Base-by-base conservation (phyloP, 2,329 filamentous ascomycete species). In the Ploettnerulaceae sp. region DNA sequence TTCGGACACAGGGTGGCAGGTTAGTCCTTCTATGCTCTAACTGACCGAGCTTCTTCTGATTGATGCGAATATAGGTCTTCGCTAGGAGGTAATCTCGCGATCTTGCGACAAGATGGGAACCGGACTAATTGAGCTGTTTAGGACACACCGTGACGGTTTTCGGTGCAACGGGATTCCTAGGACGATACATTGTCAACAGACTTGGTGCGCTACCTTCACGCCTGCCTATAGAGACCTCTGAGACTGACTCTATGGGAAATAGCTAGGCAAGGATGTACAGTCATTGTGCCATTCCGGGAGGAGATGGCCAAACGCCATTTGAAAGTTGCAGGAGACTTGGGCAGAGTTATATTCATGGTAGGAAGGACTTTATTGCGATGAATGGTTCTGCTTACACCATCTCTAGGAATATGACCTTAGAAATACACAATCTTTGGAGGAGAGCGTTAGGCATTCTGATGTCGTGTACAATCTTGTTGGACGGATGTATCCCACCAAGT, bases 271-370 rank as follows among this genome's bases (percentile, higher is more conserved):
- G 93, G 93, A 82, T 95, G 89, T 70, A 95, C 86, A 29, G 93
- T 98, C 31, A 81, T 98, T 50, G 70, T 97, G 50, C 93, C 93
- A 39, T 98, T 81, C 76, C 84, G 93, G 35, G 93, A 98, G 74
- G 93, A 97, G 71, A 97, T 96, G 90, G 76, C 85, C 60, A 97
- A 97, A 78, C 84, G 93, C 60, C 91, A 97, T 72, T 75, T 98
- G 64, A 97, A 97, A 73, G 82, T 95, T 49, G 77, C 89, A n/a
- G 93, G 93, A 70, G 93, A 98, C 69, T 75, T 98, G 51, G 93
- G 93, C 53, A 81, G 88, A 60, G 79, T 98, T 46, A 74, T 86
- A 61, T 97, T 98, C 69, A 76, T 95, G 61, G 86, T 90, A 59
- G 25, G 42, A 17, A 32, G 9, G 22, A n/a, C n/a, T 12, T 31